Evolutionary conservation across 2,329 filamentous ascomycete genomes (phyloP).

Genomic region (Penicillium janthinellum): DNA sequence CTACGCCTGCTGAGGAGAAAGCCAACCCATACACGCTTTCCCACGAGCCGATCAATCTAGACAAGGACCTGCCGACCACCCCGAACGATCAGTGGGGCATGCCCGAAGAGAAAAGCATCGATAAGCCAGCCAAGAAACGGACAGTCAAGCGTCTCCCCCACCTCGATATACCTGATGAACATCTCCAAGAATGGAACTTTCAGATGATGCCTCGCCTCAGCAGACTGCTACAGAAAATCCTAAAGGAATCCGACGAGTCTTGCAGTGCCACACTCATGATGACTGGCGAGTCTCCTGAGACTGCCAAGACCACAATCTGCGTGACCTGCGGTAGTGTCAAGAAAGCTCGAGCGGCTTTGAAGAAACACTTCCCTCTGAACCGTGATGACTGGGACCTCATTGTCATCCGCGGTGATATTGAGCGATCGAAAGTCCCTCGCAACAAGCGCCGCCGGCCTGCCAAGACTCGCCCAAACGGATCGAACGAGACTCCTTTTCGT

Average conservation of each 20-base stretch:
- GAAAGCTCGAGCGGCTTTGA: constrained; percentile 60
- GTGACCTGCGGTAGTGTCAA: constrained; percentile 62
- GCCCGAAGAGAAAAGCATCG: constrained; percentile 30
- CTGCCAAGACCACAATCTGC: constrained; percentile 63
- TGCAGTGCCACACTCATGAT: constrained; percentile 63
- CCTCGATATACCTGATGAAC: constrained; percentile 56
- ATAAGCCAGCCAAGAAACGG: constrained; percentile 41
- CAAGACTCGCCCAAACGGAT: constrained; percentile 30
- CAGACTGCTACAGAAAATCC: constrained; percentile 59
- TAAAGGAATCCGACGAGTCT: constrained; percentile 62
- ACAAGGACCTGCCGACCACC: constrained; percentile 23
- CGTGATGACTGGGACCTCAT: constrained; percentile 60
- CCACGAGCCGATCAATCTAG: constrained; percentile 18
- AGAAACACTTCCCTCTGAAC: constrained; percentile 60
- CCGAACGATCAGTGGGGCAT: constrained; percentile 16
- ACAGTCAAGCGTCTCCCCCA: constrained; percentile 49
- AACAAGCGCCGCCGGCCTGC: constrained; percentile 44
- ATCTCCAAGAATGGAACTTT: constrained; percentile 62
- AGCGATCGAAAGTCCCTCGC: constrained; percentile 55
- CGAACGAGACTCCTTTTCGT: constrained; percentile 30
- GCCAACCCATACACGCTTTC: constrained; percentile 18
- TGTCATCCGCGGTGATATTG: constrained; percentile 61
- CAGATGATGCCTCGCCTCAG: constrained; percentile 60
- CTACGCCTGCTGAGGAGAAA: constrained; percentile 25
- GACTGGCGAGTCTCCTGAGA: constrained; percentile 59